Evolutionary conservation across 2,329 filamentous ascomycete genomes (phyloP).

Genomic region (Hirsutella rhossiliensis): DNA sequence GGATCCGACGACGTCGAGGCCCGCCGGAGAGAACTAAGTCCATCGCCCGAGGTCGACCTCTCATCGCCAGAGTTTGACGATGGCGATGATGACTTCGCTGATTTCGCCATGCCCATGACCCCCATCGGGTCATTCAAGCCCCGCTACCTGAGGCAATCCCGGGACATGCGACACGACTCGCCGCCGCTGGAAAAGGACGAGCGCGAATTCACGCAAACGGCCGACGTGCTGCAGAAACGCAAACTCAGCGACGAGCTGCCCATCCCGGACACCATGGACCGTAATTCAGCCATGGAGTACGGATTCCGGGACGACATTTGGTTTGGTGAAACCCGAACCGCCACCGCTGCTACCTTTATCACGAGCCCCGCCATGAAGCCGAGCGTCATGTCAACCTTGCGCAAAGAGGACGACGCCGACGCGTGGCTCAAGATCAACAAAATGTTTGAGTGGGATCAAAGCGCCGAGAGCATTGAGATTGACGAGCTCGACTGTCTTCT

Average conservation of each 20-base stretch:
- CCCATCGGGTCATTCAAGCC: constrained; percentile 53
- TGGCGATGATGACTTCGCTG: constrained; percentile 44
- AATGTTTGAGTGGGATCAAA: constrained; percentile 48
- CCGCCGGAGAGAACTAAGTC: constrained; percentile 62
- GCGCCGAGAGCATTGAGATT: constrained; percentile 80
- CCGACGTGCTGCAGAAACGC: constrained; percentile 64
- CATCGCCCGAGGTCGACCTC: constrained; percentile 86
- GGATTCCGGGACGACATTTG: constrained; percentile 36
- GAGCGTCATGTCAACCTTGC: constrained; percentile 13
- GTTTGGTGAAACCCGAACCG: constrained; percentile 34
- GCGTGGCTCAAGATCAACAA: constrained; percentile 28
- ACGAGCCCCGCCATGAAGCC: constrained; percentile 42
- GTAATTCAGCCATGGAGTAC: constrained; percentile 18
- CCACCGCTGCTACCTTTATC: constrained; percentile 29
- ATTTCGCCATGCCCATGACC: constrained; percentile 44
- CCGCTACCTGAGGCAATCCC: constrained; percentile 24
- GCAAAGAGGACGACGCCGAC: constrained; percentile 26
- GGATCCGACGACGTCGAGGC: constrained; percentile 60
- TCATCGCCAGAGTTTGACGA: constrained; percentile 80
- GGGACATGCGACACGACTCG: constrained; percentile 54
- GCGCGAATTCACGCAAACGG: constrained; percentile 92
- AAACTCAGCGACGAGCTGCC: constrained; percentile 37
- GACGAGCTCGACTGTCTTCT: constrained; percentile 87
- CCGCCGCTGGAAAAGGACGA: constrained; percentile 90
- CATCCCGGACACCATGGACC: constrained; percentile 16